These are phyloP conservation scores for Blastobotrys illinoisensis DNA, from an alignment of 1,139 yeast genomes.

Conservation along the genomic window DNA sequence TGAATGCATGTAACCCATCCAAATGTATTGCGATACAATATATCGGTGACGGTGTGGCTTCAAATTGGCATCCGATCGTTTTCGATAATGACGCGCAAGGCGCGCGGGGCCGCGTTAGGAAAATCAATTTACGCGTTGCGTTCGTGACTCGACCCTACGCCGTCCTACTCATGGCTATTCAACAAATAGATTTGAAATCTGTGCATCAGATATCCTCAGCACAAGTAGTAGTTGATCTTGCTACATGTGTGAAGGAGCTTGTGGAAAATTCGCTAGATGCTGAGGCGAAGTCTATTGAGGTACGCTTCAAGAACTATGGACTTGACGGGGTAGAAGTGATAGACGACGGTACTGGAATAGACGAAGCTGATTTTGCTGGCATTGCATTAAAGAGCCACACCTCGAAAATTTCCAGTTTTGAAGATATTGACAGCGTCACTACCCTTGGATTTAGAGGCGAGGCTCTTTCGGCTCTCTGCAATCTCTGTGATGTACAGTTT, in stretches of 20 bases:
- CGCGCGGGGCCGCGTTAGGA: background rate
- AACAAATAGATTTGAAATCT: constrained; percentile 41
- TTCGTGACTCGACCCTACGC: background rate
- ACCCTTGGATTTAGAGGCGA: constrained; percentile 41
- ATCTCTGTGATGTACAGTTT: constrained; percentile 41
- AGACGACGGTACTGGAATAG: constrained; percentile 79
- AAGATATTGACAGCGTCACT: constrained; percentile 42
- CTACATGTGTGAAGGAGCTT: constrained; percentile 75
- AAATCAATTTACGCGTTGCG: constrained; percentile 1
- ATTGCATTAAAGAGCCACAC: constrained; percentile 74
- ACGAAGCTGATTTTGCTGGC: constrained; percentile 48
- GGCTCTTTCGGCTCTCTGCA: constrained; percentile 32
- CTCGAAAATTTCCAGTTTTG: constrained; percentile 60
- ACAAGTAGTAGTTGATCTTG: constrained; percentile 78
- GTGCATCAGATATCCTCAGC: constrained; percentile 82
- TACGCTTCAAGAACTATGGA: constrained; percentile 66
- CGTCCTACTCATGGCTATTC: constrained; percentile 22
- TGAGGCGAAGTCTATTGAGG: constrained; percentile 56
- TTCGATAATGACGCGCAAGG: background rate
- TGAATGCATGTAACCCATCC: background rate
- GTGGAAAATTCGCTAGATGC: constrained; percentile 88
- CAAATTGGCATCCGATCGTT: background rate
- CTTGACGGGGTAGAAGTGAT: constrained; percentile 63
- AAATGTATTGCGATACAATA: background rate
- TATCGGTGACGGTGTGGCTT: background rate